phyloP scores from a whole-genome alignment of 2,329 filamentous ascomycete species.

The Phialophora macrospora region DNA sequence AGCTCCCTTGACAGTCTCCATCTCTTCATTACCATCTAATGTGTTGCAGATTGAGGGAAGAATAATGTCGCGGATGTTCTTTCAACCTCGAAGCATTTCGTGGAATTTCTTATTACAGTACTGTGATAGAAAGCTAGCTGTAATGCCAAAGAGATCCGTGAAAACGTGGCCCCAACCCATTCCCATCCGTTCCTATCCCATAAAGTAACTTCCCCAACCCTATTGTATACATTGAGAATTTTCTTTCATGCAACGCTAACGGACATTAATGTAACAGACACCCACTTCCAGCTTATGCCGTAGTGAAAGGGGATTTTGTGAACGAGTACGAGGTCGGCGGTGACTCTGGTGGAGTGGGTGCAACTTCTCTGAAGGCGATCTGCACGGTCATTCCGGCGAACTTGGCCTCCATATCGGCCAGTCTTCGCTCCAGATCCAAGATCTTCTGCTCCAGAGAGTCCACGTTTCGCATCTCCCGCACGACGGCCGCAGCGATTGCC shows the following conservation, averaged over 20 bases:
- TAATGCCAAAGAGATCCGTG: neutral
- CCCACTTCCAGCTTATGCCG: neutral
- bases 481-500: neutral
- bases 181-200: neutral
- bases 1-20: neutral
- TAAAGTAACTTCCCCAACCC: neutral
- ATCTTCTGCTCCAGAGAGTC: constrained; percentile 23
- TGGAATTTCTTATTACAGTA: too few species aligned
- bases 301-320: neutral
- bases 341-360: constrained; percentile 25
- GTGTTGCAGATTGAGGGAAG: neutral
- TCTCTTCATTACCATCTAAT: neutral
- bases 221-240: neutral
- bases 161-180: neutral
- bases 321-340: constrained; percentile 16
- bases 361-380: constrained; percentile 22
- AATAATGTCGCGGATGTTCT: neutral
- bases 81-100: neutral
- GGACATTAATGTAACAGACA: neutral
- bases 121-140: neutral
- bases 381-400: constrained; percentile 21
- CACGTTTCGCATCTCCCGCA: constrained; percentile 1
- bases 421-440: constrained; percentile 23
- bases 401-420: constrained; percentile 30
- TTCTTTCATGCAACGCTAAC: constrained; percentile 9